These are phyloP conservation scores for Otatea glauca DNA, from an alignment of 176 grass and related monocot species.

Conservation along the genomic window DNA sequence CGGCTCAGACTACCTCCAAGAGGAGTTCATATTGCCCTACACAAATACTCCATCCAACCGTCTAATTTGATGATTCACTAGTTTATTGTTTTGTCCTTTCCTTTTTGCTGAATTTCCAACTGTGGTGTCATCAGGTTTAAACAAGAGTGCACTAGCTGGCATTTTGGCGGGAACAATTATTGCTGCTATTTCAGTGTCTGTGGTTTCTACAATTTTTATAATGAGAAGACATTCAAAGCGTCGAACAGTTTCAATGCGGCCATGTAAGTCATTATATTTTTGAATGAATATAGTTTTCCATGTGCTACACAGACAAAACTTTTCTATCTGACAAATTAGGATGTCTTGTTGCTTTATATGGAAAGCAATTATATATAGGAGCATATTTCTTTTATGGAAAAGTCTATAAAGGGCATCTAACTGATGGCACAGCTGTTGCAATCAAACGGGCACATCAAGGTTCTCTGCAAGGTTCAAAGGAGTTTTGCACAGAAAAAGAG, in stretches of 20 bases:
- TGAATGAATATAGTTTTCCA: constrained; percentile 1
- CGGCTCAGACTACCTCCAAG: constrained; percentile 39
- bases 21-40: neutral
- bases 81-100: neutral
- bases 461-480: constrained; percentile 91
- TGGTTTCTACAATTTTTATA: constrained; percentile 69
- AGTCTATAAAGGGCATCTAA: constrained; percentile 81
- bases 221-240: constrained; percentile 59
- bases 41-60: neutral
- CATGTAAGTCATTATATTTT: constrained; percentile 60
- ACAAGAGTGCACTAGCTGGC: constrained; percentile 59
- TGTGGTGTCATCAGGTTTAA: constrained; percentile 56
- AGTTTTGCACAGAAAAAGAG: constrained; percentile 94
- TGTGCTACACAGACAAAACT: constrained; percentile 32
- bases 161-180: constrained; percentile 57
- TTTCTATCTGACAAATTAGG: constrained; percentile 8
- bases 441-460: constrained; percentile 90
- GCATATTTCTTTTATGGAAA: constrained; percentile 60
- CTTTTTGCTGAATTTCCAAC: constrained; percentile 49
- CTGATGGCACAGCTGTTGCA: constrained; percentile 76
- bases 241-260: constrained; percentile 49
- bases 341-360: neutral
- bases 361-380: neutral
- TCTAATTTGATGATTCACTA: constrained; percentile 1
- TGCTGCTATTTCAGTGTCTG: constrained; percentile 61